Evolutionary conservation across 192 early-diverging fungal species (phyloP), one percentile per base, ranked within the genome.

Genomic region (Haplosporangium gracile): DNA sequence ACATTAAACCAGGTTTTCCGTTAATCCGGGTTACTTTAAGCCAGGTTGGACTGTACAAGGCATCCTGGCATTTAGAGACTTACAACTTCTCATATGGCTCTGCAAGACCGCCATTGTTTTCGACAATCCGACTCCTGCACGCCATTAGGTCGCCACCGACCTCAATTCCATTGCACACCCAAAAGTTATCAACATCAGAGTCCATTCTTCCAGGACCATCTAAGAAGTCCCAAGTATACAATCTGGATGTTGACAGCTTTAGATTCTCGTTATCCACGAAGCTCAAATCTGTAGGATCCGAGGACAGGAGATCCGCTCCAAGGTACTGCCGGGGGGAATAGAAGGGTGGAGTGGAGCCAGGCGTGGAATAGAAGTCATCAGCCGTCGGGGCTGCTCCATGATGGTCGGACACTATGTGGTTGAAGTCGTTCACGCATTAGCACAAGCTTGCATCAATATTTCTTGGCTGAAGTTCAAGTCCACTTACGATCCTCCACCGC

Each of bases 131-230:
- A 69, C 70, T 51, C n/a, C 79, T 74, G 32, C 43, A 81, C 34
- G 71, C 79, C 79, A 81, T 81, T 20, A 81, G 36, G 57, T 81
- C 79, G 9, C 65, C 47, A 38, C 73, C 63, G 13, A 81, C 57
- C 11, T 81, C 63, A 68, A 75, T 40, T 16, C 29, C 72, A 40
- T 81, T 75, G 10, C 15, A 51, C 36, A 75, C 53, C 72, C 72
- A 74, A 68, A 26, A 6, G 40, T 24, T 51, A 55, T 75, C 72
- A 1, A 81, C 72, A n/a, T 69, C 57, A 24, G 79, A 81, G 32
- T 81, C 72, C 63, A 74, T 0, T 70, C 79, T 81, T 75, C 79
- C 79, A 49, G 72, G 65, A 70, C 79, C 79, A 55, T 81, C 72
- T 15, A 81, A 49, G 34, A 69, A 81, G 65, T 81, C 20, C 65